Percentiles rank a stretch among this genome's conserved stretches.
phyloP scores from a whole-genome alignment of 768 basidiomycete genomes.

The Hypholoma fasciculare region DNA sequence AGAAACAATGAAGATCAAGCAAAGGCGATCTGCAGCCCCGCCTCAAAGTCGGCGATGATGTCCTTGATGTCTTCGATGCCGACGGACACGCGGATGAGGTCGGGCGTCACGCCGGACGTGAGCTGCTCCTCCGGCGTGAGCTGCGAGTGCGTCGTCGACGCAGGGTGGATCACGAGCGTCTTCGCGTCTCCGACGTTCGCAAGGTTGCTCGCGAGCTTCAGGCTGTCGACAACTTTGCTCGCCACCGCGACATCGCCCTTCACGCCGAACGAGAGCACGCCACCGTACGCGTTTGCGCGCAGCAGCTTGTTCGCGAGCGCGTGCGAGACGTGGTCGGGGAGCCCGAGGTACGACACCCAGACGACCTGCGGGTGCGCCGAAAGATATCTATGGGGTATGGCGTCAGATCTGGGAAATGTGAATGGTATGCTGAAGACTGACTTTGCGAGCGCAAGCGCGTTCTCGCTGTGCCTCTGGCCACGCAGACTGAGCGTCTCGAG shows the following conservation, averaged over 20 bases:
- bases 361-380: slow-evolving; percentile 62
- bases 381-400: slow-evolving; percentile 44
- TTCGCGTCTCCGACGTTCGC: slow-evolving; percentile 82
- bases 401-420: slow-evolving; percentile 1
- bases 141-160: slow-evolving; percentile 76
- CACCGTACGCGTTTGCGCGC: slow-evolving; percentile 58
- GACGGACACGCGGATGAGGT: slow-evolving; percentile 63
- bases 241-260: slow-evolving; percentile 54
- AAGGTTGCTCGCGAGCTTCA: slow-evolving; percentile 70
- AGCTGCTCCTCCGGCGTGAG: slow-evolving; percentile 59
- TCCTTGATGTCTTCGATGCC: slow-evolving; percentile 44
- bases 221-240: slow-evolving; percentile 64
- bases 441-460: slow-evolving; percentile 68
- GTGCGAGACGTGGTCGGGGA: slow-evolving; percentile 62
- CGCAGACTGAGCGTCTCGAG: slow-evolving; percentile 77
- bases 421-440: slow-evolving; percentile 19
- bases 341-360: slow-evolving; percentile 82
- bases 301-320: slow-evolving; percentile 56
- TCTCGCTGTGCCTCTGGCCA: slow-evolving; percentile 68
- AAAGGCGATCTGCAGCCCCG: slow-evolving; percentile 28
- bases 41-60: slow-evolving; percentile 43
- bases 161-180: slow-evolving; percentile 79
- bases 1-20: not conserved
- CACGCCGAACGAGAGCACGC: slow-evolving; percentile 78
- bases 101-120: slow-evolving; percentile 70